These are phyloP conservation scores for Stachybotrys echinatus DNA, from an alignment of 2,329 filamentous ascomycete species.

Conservation along the genomic window DNA sequence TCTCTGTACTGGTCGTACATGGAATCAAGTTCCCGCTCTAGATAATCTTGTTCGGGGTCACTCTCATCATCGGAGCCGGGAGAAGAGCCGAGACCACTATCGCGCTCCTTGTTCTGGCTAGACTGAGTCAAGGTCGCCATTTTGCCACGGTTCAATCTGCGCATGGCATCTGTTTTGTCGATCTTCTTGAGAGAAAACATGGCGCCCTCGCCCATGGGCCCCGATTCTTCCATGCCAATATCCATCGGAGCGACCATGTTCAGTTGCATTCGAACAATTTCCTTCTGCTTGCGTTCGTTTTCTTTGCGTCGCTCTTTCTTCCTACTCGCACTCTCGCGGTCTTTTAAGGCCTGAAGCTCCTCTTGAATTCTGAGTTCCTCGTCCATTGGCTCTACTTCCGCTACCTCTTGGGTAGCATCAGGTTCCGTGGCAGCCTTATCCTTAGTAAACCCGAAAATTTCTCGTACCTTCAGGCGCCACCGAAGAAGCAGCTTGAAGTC, in stretches of 20 bases:
- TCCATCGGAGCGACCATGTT: conserved; percentile 96
- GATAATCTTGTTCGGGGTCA: conserved; percentile 73
- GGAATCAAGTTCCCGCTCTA: conserved; percentile 80
- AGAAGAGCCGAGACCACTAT: conserved; percentile 51
- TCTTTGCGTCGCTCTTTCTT: conserved; percentile 81
- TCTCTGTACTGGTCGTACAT: conserved; percentile 86
- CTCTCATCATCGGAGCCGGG: conserved; percentile 55
- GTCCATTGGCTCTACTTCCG: conserved; percentile 84
- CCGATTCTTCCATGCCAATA: conserved; percentile 84
- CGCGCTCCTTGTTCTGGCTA: conserved; percentile 49
- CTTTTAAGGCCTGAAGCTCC: conserved; percentile 76
- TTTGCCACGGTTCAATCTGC: conserved; percentile 60
- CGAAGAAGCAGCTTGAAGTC: conserved; percentile 87
- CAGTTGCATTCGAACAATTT: conserved; percentile 94
- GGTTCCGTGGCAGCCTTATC: conserved; percentile 56
- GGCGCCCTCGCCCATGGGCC: conserved; percentile 70
- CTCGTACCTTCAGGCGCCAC: conserved; percentile 85
- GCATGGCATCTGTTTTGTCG: conserved; percentile 67
- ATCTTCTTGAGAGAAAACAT: conserved; percentile 84
- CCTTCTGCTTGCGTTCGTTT: conserved; percentile 91
- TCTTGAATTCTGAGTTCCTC: conserved; percentile 89
- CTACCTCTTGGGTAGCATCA: conserved; percentile 57
- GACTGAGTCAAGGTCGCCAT: conserved; percentile 65
- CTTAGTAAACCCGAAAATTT: conserved; percentile 79
- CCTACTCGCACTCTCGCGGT: conserved; percentile 69